phyloP scores from a whole-genome alignment of 768 basidiomycete genomes.

The Daedaleopsis sinensis region DNA sequence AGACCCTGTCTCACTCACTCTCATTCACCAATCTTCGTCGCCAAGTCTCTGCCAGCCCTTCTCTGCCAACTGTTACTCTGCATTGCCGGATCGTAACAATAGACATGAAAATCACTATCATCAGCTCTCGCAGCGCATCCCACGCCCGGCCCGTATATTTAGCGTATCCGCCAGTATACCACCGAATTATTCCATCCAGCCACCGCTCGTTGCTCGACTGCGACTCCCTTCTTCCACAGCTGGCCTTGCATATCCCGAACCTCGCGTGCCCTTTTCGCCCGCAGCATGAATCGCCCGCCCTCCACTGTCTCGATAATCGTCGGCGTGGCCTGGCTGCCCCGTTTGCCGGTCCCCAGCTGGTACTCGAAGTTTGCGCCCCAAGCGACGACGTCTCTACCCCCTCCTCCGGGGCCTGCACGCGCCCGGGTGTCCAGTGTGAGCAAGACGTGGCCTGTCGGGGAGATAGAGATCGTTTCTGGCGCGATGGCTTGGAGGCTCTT shows the following conservation, averaged over 20 bases:
- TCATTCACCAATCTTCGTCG: not conserved
- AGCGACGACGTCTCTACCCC: conserved; percentile 64
- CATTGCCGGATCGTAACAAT: not conserved
- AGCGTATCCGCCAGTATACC: conserved; percentile 69
- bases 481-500: conserved; percentile 63
- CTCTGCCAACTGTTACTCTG: conserved; percentile 4
- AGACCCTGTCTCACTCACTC: not conserved
- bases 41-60: not conserved
- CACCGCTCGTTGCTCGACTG: conserved; percentile 66
- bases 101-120: not conserved
- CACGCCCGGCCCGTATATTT: conserved; percentile 1
- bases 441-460: conserved; percentile 76
- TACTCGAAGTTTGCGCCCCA: conserved; percentile 79
- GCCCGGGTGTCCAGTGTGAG: conserved; percentile 67
- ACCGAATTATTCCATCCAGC: conserved; percentile 66
- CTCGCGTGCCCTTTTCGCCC: conserved; percentile 47
- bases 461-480: conserved; percentile 65
- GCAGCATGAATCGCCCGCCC: conserved; percentile 64
- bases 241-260: conserved; percentile 64
- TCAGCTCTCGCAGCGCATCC: not conserved
- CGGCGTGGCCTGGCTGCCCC: conserved; percentile 59
- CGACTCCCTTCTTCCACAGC: conserved; percentile 58
- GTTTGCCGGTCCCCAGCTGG: conserved; percentile 78
- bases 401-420: conserved; percentile 49
- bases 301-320: conserved; percentile 50